A percentile compares a stretch with the other conserved stretches of the same genome.
These are phyloP conservation scores for Raffaelea ambrosiae DNA, from an alignment of 2,329 filamentous ascomycete genomes.

Conservation along the genomic window DNA sequence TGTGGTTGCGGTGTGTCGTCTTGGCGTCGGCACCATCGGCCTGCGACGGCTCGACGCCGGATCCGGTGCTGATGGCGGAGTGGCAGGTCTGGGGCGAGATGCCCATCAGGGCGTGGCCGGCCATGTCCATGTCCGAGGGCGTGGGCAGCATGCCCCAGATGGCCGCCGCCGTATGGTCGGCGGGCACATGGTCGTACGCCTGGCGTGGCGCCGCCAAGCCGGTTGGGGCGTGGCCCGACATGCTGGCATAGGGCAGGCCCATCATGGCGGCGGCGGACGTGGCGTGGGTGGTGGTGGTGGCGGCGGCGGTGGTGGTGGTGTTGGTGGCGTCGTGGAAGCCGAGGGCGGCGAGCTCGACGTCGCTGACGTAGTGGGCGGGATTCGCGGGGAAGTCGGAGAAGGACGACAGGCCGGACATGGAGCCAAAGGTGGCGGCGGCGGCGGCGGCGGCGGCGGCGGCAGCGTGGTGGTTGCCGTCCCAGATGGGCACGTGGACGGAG, in stretches of 20 bases:
- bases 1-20: neutral
- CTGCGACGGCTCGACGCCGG: neutral
- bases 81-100: slow-evolving; percentile 1
- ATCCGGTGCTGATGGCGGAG: neutral
- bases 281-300: neutral
- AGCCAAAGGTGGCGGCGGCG: too few species aligned
- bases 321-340: neutral
- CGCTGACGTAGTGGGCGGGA: neutral
- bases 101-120: neutral
- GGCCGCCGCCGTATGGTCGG: neutral
- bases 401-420: neutral
- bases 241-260: slow-evolving; percentile 2
- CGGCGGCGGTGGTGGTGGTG: neutral
- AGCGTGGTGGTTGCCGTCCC: neutral
- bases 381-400: neutral
- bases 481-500: neutral
- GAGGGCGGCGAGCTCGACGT: neutral
- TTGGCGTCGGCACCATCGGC: neutral
- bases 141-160: slow-evolving; percentile 4
- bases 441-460: too few species aligned
- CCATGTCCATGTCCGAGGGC: slow-evolving; percentile 1
- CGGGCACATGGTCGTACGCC: slow-evolving; percentile 6
- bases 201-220: slow-evolving; percentile 4
- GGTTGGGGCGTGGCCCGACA: neutral
- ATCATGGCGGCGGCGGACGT: neutral